phyloP scores from a whole-genome alignment of 73 alveolate genomes.

The Paramecium bursaria region DNA sequence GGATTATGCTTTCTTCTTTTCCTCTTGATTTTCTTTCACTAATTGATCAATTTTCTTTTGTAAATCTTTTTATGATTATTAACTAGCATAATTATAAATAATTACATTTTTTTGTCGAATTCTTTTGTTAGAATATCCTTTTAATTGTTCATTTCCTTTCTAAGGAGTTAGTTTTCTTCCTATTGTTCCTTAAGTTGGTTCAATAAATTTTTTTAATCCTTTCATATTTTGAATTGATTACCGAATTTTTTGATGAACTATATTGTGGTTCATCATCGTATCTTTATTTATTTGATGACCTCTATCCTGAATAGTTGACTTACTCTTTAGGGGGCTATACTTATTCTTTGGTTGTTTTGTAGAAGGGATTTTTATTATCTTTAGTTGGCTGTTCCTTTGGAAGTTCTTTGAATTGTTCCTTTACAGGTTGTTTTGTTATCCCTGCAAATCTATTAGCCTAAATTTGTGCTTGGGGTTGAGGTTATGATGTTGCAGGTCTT shows the following conservation, averaged over 20 bases:
- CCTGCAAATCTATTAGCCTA: too few species aligned
- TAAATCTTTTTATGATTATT: not conserved
- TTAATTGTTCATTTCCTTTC: not conserved
- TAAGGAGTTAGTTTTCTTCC: not conserved
- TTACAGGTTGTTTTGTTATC: not conserved
- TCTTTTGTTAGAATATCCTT: constrained; percentile 16
- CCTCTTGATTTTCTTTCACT: constrained; percentile 16
- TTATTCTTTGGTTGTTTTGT: too few species aligned
- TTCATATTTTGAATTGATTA: not conserved
- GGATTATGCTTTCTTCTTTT: constrained; percentile 40
- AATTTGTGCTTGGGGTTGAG: too few species aligned
- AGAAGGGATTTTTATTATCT: too few species aligned
- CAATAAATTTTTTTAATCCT: constrained; percentile 38
- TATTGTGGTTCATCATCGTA: constrained; percentile 9
- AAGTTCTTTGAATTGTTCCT: not conserved
- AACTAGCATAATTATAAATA: not conserved
- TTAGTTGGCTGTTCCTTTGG: too few species aligned
- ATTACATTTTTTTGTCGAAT: constrained; percentile 16
- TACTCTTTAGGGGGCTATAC: not conserved
- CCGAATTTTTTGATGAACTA: constrained; percentile 52
- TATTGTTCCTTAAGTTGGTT: constrained; percentile 20
- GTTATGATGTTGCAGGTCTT: too few species aligned
- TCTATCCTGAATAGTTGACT: constrained; percentile 4
- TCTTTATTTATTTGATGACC: constrained; percentile 1
- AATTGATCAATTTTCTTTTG: constrained; percentile 38